Percentiles rank a stretch among this genome's conserved stretches.
Conservation (phyloP, 768 basidiomycete genomes). For the Phylloporus sp. region DNA sequence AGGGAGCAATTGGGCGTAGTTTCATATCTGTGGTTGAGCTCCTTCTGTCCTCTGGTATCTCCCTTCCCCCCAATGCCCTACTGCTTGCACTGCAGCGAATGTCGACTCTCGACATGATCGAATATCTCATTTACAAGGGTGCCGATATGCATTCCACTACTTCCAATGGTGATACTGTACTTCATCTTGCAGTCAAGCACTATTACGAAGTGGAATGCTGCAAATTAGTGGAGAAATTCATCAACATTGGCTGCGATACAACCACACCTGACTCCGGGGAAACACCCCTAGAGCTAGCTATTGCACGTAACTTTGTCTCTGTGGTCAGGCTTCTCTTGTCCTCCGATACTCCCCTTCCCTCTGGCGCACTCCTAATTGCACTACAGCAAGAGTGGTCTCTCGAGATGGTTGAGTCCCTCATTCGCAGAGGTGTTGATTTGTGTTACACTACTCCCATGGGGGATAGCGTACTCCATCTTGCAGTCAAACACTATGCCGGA, state of each 20-base stretch:
- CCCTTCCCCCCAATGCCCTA: not conserved
- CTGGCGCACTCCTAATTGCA: too few relatives aligned
- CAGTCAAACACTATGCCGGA: too few relatives aligned
- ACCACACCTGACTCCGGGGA: not conserved
- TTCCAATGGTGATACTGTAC: slow-evolving; percentile 10
- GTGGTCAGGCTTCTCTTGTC: not conserved
- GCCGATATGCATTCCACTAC: not conserved
- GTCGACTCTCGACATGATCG: not conserved
- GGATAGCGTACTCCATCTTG: too few relatives aligned
- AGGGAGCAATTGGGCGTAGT: too few relatives aligned
- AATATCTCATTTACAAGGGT: not conserved
- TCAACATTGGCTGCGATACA: not conserved
- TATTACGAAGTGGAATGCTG: not conserved
- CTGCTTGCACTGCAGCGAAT: not conserved
- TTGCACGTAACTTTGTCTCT: not conserved
- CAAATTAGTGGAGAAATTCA: not conserved
- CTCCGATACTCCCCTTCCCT: not conserved
- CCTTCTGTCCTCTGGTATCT: not conserved
- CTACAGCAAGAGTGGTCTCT: too few relatives aligned
- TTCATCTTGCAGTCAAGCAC: not conserved
- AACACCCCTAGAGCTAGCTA: not conserved
- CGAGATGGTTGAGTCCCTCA: too few relatives aligned
- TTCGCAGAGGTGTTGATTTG: too few relatives aligned
- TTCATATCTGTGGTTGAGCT: too few relatives aligned
- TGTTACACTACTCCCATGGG: too few relatives aligned